These are phyloP conservation scores for Lachancea thermotolerans DNA, from an alignment of 805 yeast species.

Conservation along the genomic window DNA sequence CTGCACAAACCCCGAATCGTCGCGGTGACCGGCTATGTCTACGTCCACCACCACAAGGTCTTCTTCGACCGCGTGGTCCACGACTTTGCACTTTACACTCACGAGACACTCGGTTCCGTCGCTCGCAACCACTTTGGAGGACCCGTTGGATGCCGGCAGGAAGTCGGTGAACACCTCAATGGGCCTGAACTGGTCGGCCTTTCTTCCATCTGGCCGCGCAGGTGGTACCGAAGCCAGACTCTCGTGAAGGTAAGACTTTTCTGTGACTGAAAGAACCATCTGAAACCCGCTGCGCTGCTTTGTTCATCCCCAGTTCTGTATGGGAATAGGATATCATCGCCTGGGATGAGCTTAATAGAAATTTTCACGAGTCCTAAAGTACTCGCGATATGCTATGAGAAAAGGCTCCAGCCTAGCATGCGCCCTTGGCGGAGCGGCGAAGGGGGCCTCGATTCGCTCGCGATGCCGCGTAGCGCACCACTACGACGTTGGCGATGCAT, in stretches of 20 bases:
- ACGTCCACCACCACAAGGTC: constrained; percentile 68
- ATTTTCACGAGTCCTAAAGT: no score
- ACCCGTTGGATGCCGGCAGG: constrained; percentile 85
- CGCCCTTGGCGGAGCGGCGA: no score
- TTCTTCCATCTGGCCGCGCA: constrained; percentile 82
- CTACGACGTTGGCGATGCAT: background rate
- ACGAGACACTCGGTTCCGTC: constrained; percentile 94
- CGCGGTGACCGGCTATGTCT: constrained; percentile 73
- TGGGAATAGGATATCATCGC: no score
- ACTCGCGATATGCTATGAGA: no score
- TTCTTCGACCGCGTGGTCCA: constrained; percentile 38
- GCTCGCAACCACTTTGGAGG: constrained; percentile 74
- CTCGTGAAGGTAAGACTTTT: constrained; percentile 66
- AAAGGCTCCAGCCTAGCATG: no score
- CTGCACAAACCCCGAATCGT: constrained; percentile 63
- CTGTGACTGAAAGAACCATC: constrained; percentile 72
- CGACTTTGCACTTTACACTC: constrained; percentile 82
- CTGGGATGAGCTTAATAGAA: no score
- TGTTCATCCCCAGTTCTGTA: background rate
- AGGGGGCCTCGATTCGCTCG: no score
- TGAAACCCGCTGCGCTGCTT: background rate
- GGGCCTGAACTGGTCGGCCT: constrained; percentile 70
- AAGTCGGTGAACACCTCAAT: constrained; percentile 75
- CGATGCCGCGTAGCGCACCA: background rate
- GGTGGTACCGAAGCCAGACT: constrained; percentile 57